A percentile compares a stretch with the other conserved stretches of the same genome.
Evolutionary conservation across 495 filamentous ascomycete species (phyloP).

Genomic region (Podospora anserina): DNA sequence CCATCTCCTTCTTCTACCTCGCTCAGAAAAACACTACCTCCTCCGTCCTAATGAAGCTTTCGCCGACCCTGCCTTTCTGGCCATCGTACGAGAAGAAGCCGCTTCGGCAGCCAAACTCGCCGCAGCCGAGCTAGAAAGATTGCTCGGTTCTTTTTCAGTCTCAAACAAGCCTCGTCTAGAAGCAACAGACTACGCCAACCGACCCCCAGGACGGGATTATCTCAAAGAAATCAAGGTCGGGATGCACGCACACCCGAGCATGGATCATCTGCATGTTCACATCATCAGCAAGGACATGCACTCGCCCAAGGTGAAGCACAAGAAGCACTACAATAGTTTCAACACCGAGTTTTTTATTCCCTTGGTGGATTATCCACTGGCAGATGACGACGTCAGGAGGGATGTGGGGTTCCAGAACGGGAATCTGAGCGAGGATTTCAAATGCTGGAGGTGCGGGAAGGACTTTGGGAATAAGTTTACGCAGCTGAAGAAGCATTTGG

Average conservation of each 20-base stretch:
- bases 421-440: constrained; percentile 56
- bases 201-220: constrained; percentile 77
- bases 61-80: constrained; percentile 65
- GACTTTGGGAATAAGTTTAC: constrained; percentile 70
- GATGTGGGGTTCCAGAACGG: constrained; percentile 53
- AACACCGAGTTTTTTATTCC: constrained; percentile 80
- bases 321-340: constrained; percentile 93
- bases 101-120: constrained; percentile 60
- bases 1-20: constrained; percentile 83
- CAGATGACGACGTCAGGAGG: constrained; percentile 56
- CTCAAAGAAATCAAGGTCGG: constrained; percentile 70
- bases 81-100: constrained; percentile 58
- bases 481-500: constrained; percentile 75
- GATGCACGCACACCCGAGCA: constrained; percentile 81
- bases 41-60: constrained; percentile 80
- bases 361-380: constrained; percentile 78
- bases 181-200: constrained; percentile 45
- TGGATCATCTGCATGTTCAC: constrained; percentile 92
- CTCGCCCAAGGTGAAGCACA: constrained; percentile 67
- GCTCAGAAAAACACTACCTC: constrained; percentile 56
- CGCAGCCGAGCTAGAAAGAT: constrained; percentile 71
- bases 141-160: constrained; percentile 60
- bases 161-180: constrained; percentile 55
- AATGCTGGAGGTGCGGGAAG: constrained; percentile 82
- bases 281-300: constrained; percentile 72